phyloP scores from a whole-genome alignment of 2,329 filamentous ascomycete species.

The Ascochyta clinopodiicola region DNA sequence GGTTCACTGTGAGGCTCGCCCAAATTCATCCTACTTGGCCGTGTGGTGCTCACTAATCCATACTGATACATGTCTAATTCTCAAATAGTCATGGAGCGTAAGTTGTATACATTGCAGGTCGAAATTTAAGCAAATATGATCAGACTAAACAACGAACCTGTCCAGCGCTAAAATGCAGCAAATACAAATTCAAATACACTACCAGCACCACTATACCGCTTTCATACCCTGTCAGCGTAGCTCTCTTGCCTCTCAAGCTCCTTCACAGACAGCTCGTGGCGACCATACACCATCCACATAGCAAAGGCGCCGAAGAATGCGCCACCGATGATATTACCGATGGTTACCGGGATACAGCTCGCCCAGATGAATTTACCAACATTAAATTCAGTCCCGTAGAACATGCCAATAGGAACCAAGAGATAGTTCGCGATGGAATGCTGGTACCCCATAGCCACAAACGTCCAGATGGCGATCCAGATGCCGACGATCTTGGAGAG shows the following conservation, averaged over 20 bases:
- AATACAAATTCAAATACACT: background rate
- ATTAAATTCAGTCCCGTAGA: slow-evolving; percentile 13
- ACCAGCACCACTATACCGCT: no score
- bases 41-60: no score
- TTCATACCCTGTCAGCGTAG: background rate
- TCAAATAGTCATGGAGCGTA: no score
- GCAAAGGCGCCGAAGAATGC: slow-evolving; percentile 15
- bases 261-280: slow-evolving; percentile 9
- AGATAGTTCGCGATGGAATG: slow-evolving; percentile 17
- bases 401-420: slow-evolving; percentile 15
- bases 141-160: no score
- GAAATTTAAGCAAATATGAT: no score
- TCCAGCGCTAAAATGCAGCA: background rate
- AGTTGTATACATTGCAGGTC: no score
- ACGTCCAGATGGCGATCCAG: slow-evolving; percentile 12
- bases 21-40: no score
- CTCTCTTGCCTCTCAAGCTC: background rate
- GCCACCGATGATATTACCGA: slow-evolving; percentile 15
- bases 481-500: slow-evolving; percentile 15
- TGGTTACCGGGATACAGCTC: slow-evolving; percentile 14
- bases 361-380: slow-evolving; percentile 19
- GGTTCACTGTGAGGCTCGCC: no score
- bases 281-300: slow-evolving; percentile 18
- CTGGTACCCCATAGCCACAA: slow-evolving; percentile 17
- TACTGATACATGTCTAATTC: no score